Conservation (phyloP, 306 rosid species). For the Cyamopsis tetragonoloba region DNA sequence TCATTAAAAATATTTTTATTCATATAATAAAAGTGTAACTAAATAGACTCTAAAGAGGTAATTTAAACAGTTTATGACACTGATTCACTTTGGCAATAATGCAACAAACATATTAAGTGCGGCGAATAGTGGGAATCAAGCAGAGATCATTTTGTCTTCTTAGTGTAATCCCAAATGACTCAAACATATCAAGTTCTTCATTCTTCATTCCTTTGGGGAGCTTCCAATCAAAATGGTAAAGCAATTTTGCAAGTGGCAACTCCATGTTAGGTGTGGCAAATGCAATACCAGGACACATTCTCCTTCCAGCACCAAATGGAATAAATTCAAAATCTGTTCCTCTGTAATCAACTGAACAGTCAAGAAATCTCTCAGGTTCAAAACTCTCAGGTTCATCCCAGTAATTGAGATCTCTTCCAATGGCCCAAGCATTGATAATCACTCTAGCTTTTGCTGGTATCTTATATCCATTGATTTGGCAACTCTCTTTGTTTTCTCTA, state of each 20-base stretch:
- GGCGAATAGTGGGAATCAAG: constrained; percentile 16
- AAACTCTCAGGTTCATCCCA: constrained; percentile 29
- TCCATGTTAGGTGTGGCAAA: constrained; percentile 17
- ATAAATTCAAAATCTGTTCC: constrained; percentile 10
- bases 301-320: constrained; percentile 38
- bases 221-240: constrained; percentile 34
- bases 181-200: constrained; percentile 26
- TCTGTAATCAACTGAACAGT: constrained; percentile 1
- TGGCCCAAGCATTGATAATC: constrained; percentile 30
- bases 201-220: too few relatives aligned
- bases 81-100: background rate
- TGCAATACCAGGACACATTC: constrained; percentile 33
- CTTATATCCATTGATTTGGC: constrained; percentile 26
- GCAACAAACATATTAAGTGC: background rate
- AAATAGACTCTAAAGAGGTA: too few relatives aligned
- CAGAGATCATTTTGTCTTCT: constrained; percentile 6
- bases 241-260: background rate
- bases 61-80: too few relatives aligned
- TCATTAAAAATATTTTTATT: too few relatives aligned
- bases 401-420: constrained; percentile 21
- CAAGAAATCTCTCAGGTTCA: constrained; percentile 22
- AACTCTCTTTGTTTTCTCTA: constrained; percentile 15
- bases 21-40: too few relatives aligned
- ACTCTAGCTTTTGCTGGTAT: too few relatives aligned
- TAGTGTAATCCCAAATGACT: background rate